Conservation (phyloP, 805 yeast species). For the Huiozyma sinensis region DNA sequence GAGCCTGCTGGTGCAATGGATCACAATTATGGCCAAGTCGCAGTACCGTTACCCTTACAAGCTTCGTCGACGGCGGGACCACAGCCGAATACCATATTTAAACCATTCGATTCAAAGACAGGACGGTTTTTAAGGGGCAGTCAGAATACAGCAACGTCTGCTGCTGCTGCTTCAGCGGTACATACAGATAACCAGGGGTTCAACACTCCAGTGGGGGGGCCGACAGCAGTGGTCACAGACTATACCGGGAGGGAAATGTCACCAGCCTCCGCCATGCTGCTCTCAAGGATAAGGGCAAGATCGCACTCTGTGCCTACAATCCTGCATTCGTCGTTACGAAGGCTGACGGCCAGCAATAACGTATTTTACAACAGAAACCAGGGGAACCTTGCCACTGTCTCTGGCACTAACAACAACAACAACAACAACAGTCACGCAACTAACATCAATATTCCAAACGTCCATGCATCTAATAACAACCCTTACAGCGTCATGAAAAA, state of each 20-base stretch:
- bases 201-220: slow-evolving; percentile 1
- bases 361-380: not conserved
- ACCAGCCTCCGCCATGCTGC: slow-evolving; percentile 1
- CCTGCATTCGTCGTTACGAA: slow-evolving; percentile 25
- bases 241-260: too few species aligned
- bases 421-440: slow-evolving; percentile 1
- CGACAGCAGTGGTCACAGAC: too few species aligned
- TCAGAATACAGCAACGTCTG: not conserved
- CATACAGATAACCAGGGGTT: not conserved
- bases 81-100: slow-evolving; percentile 12
- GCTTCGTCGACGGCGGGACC: not conserved
- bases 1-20: not conserved
- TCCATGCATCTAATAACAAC: slow-evolving; percentile 2
- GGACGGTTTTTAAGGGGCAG: slow-evolving; percentile 21
- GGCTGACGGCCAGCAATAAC: slow-evolving; percentile 10
- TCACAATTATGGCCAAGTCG: not conserved
- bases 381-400: not conserved
- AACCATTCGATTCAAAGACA: slow-evolving; percentile 24
- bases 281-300: slow-evolving; percentile 16
- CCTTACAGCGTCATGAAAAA: slow-evolving; percentile 8
- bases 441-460: not conserved
- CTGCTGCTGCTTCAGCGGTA: too few species aligned
- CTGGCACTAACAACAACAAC: slow-evolving; percentile 4
- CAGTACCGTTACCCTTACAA: not conserved
- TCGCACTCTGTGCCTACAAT: slow-evolving; percentile 29